A percentile compares a stretch with the other conserved stretches of the same genome.
Evolutionary conservation across 805 yeast species (phyloP).

Genomic region (Metschnikowia koreensis): DNA sequence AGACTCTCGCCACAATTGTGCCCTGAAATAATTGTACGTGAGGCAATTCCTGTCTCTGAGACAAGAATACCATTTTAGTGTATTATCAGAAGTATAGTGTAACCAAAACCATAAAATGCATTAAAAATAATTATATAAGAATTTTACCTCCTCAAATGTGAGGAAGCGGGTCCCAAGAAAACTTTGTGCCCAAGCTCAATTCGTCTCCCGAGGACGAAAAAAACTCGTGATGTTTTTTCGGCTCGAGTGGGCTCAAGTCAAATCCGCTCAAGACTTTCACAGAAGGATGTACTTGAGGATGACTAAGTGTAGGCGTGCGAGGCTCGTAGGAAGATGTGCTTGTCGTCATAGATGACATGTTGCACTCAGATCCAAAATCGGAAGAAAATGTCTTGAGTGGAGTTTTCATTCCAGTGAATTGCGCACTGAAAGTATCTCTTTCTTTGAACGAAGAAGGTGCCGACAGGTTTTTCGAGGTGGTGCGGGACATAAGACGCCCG

Average conservation of each 20-base stretch:
- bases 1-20: too few relatives aligned
- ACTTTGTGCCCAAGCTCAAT: not conserved
- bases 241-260: slow-evolving; percentile 15
- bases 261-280: slow-evolving; percentile 2
- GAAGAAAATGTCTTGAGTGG: not conserved
- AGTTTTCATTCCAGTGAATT: not conserved
- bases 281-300: not conserved
- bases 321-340: slow-evolving; percentile 11
- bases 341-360: not conserved
- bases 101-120: not conserved
- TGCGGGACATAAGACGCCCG: not conserved
- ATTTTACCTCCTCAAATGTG: not conserved
- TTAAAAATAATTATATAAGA: too few relatives aligned
- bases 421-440: not conserved
- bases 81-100: too few relatives aligned
- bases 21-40: too few relatives aligned
- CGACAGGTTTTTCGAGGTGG: not conserved
- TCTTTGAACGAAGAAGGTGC: not conserved
- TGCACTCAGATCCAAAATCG: slow-evolving; percentile 3
- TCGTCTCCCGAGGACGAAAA: not conserved
- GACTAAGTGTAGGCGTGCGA: slow-evolving; percentile 9
- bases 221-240: slow-evolving; percentile 11
- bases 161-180: slow-evolving; percentile 3
- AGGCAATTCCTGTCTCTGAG: too few relatives aligned
- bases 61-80: too few relatives aligned